phyloP scores from a whole-genome alignment of 345 rosid genomes.

The Excoecaria cochinchinensis region DNA sequence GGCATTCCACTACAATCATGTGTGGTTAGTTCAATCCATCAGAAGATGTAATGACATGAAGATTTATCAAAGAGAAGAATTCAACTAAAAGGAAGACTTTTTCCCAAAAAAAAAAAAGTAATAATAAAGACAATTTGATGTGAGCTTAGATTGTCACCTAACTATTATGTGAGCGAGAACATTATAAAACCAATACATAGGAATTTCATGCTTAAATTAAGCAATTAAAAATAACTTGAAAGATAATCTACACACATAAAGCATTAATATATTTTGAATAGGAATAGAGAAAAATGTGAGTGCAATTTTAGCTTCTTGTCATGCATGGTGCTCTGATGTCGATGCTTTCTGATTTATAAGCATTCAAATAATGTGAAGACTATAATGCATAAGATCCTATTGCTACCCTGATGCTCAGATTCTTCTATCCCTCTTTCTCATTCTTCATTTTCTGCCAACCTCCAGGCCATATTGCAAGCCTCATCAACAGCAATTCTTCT shows the following conservation, averaged over 20 bases:
- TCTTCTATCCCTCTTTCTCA: not conserved
- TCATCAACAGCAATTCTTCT: not conserved
- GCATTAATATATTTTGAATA: not conserved
- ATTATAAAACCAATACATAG: not conserved
- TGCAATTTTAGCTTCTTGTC: not conserved
- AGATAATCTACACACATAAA: too few relatives aligned
- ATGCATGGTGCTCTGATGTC: not conserved
- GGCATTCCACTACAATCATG: slow-evolving; percentile 80
- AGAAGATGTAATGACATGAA: not conserved
- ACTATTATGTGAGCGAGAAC: not conserved
- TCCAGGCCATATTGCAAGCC: not conserved
- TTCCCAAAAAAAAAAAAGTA: not conserved
- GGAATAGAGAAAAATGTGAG: not conserved
- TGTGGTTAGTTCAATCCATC: not conserved
- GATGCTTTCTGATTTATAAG: not conserved
- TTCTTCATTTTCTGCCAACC: too few relatives aligned
- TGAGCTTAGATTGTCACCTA: not conserved
- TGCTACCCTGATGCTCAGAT: not conserved
- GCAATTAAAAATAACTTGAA: not conserved
- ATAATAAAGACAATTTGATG: not conserved
- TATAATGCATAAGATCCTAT: too few relatives aligned
- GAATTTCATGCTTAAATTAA: not conserved
- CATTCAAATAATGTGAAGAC: too few relatives aligned
- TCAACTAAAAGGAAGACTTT: not conserved
- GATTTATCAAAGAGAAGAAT: not conserved